Percentiles rank a stretch among this genome's conserved stretches.
phyloP scores from a whole-genome alignment of 768 basidiomycete species.

The Leucogyrophana mollusca region DNA sequence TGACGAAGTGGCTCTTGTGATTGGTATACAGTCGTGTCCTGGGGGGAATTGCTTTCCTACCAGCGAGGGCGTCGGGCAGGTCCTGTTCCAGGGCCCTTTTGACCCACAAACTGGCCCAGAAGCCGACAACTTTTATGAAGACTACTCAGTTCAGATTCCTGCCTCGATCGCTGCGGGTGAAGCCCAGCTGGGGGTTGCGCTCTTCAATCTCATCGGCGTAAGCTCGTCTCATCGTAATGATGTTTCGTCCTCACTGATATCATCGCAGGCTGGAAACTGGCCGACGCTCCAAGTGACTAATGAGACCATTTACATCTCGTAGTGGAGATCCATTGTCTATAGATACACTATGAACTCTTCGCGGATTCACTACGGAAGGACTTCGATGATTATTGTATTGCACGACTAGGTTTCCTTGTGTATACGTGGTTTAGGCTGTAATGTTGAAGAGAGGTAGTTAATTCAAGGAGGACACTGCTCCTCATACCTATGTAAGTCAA shows the following conservation, averaged over 20 bases:
- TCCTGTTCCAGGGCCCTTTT: conserved; percentile 42
- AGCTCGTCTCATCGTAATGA: conserved; percentile 12
- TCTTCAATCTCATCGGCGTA: conserved; percentile 34
- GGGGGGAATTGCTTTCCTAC: conserved; percentile 22
- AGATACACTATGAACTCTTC: too few species aligned
- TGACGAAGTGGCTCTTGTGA: conserved; percentile 37
- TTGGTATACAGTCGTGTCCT: conserved; percentile 36
- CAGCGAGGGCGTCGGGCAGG: conserved; percentile 31
- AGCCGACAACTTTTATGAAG: conserved; percentile 33
- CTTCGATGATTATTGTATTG: too few species aligned
- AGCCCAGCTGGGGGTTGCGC: conserved; percentile 31
- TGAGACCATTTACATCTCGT: conserved; percentile 3
- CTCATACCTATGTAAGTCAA: too few species aligned
- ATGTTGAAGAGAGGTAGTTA: too few species aligned
- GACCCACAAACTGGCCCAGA: conserved; percentile 29
- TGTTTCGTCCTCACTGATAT: background rate
- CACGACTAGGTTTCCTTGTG: too few species aligned
- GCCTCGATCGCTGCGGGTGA: conserved; percentile 19
- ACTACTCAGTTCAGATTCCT: conserved; percentile 40
- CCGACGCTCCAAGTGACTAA: conserved; percentile 3
- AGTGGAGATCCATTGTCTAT: too few species aligned
- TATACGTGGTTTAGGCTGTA: too few species aligned
- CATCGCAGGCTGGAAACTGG: background rate
- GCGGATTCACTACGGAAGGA: too few species aligned
- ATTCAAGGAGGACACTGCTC: too few species aligned